These are phyloP conservation scores for Pestalotiopsis sp. DNA, from an alignment of 2,329 filamentous ascomycete species.

Conservation along the genomic window DNA sequence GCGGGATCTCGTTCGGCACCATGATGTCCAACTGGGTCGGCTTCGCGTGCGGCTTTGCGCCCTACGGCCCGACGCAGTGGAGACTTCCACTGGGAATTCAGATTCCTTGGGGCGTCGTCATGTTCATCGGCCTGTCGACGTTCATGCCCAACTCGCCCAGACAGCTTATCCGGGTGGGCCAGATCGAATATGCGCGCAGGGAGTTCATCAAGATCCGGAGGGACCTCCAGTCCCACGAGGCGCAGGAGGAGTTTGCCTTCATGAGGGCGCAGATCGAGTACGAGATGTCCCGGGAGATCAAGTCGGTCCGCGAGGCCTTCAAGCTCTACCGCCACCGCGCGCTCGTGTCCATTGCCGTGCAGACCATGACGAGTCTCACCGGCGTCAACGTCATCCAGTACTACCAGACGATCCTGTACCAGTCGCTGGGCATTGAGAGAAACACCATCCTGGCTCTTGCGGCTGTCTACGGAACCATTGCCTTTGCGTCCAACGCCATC, in stretches of 20 bases:
- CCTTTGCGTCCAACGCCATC: conserved; percentile 42
- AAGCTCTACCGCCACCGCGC: conserved; percentile 53
- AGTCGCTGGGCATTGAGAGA: conserved; percentile 52
- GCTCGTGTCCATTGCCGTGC: conserved; percentile 56
- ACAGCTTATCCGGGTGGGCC: conserved; percentile 53
- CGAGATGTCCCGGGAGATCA: conserved; percentile 59
- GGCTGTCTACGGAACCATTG: conserved; percentile 56
- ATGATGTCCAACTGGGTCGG: conserved; percentile 62
- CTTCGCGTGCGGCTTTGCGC: conserved; percentile 55
- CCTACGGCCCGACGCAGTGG: conserved; percentile 57
- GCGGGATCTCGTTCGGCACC: conserved; percentile 57
- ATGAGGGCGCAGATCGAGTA: conserved; percentile 59
- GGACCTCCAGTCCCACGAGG: conserved; percentile 45
- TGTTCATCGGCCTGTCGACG: conserved; percentile 55
- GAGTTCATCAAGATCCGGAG: conserved; percentile 52
- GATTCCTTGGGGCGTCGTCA: conserved; percentile 57
- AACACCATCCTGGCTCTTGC: conserved; percentile 56
- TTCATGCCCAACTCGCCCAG: conserved; percentile 61
- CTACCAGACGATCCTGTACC: conserved; percentile 55
- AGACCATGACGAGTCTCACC: conserved; percentile 60
- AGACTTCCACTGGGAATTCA: conserved; percentile 57
- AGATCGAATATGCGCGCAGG: conserved; percentile 47
- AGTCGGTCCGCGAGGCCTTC: conserved; percentile 54
- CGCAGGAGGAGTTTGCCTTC: conserved; percentile 53
- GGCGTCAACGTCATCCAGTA: conserved; percentile 60